Evolutionary conservation across 2,329 filamentous ascomycete species (phyloP).

Genomic region (Colletotrichum lentis): DNA sequence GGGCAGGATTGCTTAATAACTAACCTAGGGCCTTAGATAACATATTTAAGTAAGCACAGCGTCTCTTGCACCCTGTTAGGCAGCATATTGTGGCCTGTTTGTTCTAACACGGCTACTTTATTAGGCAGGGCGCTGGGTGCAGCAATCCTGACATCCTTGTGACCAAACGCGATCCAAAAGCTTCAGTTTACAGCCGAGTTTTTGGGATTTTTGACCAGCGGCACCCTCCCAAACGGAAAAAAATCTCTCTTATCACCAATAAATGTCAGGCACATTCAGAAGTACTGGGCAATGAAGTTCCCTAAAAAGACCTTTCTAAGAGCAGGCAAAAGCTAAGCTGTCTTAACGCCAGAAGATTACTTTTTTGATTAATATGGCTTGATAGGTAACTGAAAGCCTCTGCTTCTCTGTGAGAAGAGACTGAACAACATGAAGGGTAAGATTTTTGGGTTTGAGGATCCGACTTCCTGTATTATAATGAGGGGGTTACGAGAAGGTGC

Average conservation of each 20-base stretch:
- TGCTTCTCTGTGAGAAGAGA: not conserved
- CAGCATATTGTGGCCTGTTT: too few species aligned
- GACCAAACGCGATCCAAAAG: too few species aligned
- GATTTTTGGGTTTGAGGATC: not conserved
- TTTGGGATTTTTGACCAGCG: not conserved
- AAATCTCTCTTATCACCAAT: not conserved
- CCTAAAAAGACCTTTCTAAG: not conserved
- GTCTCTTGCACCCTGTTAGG: too few species aligned
- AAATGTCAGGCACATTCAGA: not conserved
- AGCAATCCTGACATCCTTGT: too few species aligned
- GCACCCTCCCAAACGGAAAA: not conserved
- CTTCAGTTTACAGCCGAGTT: not conserved
- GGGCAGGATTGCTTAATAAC: too few species aligned
- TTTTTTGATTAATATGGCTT: not conserved
- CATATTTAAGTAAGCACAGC: too few species aligned
- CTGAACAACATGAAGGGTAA: conserved; percentile 13
- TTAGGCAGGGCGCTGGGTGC: too few species aligned
- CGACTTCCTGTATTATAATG: not conserved
- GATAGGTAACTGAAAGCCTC: not conserved
- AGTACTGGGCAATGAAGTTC: not conserved
- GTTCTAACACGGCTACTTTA: too few species aligned
- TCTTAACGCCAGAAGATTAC: not conserved
- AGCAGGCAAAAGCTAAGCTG: not conserved
- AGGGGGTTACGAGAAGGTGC: not conserved
- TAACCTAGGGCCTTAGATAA: too few species aligned